Evolutionary conservation across 306 rosid species (phyloP).

Genomic region (Macrotyloma uniflorum): DNA sequence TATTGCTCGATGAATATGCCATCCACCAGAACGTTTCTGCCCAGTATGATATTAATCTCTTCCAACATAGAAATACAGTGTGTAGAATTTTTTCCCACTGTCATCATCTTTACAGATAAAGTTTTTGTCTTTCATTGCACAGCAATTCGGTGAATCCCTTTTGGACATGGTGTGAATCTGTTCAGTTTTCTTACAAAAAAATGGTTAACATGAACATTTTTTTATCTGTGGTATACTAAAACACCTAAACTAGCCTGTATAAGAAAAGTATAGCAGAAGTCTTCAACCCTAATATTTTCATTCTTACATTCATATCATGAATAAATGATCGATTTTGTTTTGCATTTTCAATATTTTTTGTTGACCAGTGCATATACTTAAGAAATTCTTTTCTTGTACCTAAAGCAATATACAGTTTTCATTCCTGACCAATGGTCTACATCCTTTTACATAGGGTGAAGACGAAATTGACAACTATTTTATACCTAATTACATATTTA

Average conservation of each 20-base stretch:
- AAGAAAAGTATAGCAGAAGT: no score
- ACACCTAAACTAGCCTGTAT: no score
- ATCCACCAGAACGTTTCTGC: neutral
- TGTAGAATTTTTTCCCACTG: neutral
- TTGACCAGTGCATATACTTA: no score
- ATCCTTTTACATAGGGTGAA: neutral
- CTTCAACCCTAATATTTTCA: no score
- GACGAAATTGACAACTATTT: slow-evolving; percentile 23
- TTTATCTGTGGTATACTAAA: no score
- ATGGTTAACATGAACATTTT: neutral
- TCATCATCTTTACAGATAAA: neutral
- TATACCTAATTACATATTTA: neutral
- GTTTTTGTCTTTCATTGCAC: neutral
- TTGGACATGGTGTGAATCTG: neutral
- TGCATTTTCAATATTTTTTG: no score
- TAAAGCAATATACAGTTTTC: slow-evolving; percentile 10
- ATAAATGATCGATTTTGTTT: no score
- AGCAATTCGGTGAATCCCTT: neutral
- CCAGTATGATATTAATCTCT: neutral
- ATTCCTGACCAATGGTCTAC: neutral
- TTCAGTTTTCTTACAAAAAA: neutral
- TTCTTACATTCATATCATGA: neutral
- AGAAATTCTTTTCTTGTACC: slow-evolving; percentile 36
- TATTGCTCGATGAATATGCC: neutral
- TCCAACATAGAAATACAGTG: neutral